Percentiles rank a stretch among this genome's conserved stretches.
Evolutionary conservation across 2,329 filamentous ascomycete genomes (phyloP).

Genomic region (Aspergillus aculeatus): DNA sequence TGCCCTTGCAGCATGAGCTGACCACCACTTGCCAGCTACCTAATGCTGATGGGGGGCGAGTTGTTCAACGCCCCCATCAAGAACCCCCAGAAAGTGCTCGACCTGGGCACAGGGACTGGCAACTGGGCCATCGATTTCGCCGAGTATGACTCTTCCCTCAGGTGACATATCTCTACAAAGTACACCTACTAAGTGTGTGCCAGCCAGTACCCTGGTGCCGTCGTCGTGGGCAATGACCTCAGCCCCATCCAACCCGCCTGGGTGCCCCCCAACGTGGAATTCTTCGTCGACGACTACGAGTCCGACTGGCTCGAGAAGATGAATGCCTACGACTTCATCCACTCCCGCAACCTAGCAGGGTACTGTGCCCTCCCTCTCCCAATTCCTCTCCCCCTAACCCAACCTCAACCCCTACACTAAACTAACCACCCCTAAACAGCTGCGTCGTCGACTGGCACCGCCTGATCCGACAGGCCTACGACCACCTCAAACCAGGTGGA

Average conservation of each 20-base stretch:
- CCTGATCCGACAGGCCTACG: constrained; percentile 11
- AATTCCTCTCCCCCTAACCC: neutral
- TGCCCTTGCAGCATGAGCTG: neutral
- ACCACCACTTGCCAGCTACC: neutral
- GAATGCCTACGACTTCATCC: constrained; percentile 32
- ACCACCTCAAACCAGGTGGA: constrained; percentile 31
- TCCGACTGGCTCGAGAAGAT: constrained; percentile 24
- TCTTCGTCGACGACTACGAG: constrained; percentile 32
- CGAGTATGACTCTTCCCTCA: constrained; percentile 31
- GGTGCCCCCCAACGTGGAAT: constrained; percentile 30
- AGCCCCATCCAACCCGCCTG: constrained; percentile 51
- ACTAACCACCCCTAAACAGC: constrained; percentile 3
- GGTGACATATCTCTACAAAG: too few relatives aligned
- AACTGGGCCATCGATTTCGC: constrained; percentile 29
- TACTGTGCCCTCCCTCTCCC: neutral
- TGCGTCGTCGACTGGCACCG: constrained; percentile 12
- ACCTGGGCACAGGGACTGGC: constrained; percentile 19
- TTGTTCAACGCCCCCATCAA: neutral
- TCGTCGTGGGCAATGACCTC: constrained; percentile 50
- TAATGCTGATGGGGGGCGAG: neutral
- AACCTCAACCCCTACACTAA: neutral
- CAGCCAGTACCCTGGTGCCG: constrained; percentile 21
- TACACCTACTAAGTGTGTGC: too few relatives aligned
- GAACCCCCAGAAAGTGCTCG: neutral
- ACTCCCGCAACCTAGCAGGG: constrained; percentile 24